Conservation (phyloP, 2,329 filamentous ascomycete genomes). For the Emergomyces pasteurianus region DNA sequence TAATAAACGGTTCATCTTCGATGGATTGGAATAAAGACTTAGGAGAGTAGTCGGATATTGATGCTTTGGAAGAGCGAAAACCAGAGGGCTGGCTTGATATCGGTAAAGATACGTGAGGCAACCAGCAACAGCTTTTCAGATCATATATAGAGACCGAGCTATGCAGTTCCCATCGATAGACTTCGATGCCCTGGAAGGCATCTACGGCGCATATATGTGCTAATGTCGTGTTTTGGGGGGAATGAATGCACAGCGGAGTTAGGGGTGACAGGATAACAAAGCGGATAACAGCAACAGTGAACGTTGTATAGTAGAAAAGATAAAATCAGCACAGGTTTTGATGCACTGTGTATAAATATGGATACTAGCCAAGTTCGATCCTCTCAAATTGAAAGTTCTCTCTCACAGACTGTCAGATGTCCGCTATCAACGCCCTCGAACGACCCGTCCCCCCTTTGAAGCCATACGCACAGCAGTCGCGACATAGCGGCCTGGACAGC, state of each 20-base stretch:
- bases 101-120: neutral
- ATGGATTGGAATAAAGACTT: neutral
- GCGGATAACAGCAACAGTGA: neutral
- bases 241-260: neutral
- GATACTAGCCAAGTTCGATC: neutral
- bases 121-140: neutral
- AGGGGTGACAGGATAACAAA: neutral
- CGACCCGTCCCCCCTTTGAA: neutral
- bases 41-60: neutral
- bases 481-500: neutral
- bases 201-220: neutral
- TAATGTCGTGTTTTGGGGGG: neutral
- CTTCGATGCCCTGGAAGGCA: neutral
- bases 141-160: neutral
- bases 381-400: neutral
- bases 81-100: neutral
- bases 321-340: neutral
- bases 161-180: neutral
- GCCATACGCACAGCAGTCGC: neutral
- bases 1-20: constrained; percentile 7
- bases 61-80: neutral
- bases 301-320: neutral
- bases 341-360: neutral
- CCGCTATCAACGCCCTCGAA: neutral
- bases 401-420: neutral